Conservation (phyloP, 805 yeast species). For the Scheffersomyces ergatensis region DNA sequence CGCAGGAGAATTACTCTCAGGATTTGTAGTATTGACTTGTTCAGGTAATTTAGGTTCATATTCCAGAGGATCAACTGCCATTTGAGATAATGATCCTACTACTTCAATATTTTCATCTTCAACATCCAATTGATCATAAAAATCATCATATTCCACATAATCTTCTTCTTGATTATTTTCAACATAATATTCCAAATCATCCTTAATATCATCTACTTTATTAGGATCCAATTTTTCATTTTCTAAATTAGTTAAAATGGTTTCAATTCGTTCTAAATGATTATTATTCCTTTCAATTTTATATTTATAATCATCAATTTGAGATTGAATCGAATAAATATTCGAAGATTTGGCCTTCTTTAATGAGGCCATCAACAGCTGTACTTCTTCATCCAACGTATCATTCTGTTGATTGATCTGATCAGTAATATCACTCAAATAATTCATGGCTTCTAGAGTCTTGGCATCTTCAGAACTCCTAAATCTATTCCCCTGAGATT, state of each 20-base stretch:
- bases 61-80: conserved; percentile 15
- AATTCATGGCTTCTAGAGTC: conserved; percentile 68
- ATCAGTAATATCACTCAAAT: conserved; percentile 69
- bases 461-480: conserved; percentile 62
- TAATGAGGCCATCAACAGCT: conserved; percentile 24
- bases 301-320: conserved; percentile 62
- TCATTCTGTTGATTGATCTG: conserved; percentile 83
- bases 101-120: conserved; percentile 31
- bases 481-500: conserved; percentile 35
- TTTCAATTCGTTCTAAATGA: conserved; percentile 78
- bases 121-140: conserved; percentile 83
- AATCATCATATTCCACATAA: conserved; percentile 88
- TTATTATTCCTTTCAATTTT: conserved; percentile 69
- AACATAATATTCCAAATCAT: conserved; percentile 89
- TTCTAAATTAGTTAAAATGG: conserved; percentile 70
- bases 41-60: conserved; percentile 9
- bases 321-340: conserved; percentile 39
- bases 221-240: conserved; percentile 80
- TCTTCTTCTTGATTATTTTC: conserved; percentile 92
- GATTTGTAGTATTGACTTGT: conserved; percentile 5
- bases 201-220: conserved; percentile 70
- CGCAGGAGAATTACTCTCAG: background rate
- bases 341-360: conserved; percentile 56
- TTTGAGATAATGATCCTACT: conserved; percentile 17
- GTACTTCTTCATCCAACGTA: conserved; percentile 66